A percentile compares a stretch with the other conserved stretches of the same genome.
These are phyloP conservation scores for Scenedesmus sp. DNA, from an alignment of 163 green algal species.

Conservation along the genomic window DNA sequence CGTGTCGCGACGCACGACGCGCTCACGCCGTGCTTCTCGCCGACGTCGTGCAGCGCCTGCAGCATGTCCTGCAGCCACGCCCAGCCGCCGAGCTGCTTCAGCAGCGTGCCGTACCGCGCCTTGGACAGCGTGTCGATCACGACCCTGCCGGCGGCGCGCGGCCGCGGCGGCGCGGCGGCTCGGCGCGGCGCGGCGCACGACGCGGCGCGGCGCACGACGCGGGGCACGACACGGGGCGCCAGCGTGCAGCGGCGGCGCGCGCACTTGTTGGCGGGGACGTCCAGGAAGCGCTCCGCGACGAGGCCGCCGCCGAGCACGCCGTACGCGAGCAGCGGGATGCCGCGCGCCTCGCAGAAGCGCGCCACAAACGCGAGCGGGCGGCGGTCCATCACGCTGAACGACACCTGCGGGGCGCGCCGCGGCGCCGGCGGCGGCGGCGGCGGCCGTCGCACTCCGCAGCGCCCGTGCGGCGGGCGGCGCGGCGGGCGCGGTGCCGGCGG, in stretches of 20 bases:
- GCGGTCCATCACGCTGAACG: conserved; percentile 83
- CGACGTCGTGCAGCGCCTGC: conserved; percentile 57
- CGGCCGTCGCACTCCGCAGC: neutral
- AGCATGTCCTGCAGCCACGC: conserved; percentile 70
- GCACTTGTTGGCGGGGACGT: conserved; percentile 46
- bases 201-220: too few species aligned
- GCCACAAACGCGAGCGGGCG: conserved; percentile 72
- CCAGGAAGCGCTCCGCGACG: conserved; percentile 72
- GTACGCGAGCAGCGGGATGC: conserved; percentile 78
- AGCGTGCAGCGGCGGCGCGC: too few species aligned
- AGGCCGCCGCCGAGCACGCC: conserved; percentile 79
- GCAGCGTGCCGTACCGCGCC: conserved; percentile 76
- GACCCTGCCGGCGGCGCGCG: conserved; percentile 51
- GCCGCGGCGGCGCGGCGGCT: too few species aligned
- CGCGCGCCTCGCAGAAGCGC: conserved; percentile 62
- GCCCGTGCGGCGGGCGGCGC: neutral
- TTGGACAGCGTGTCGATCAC: conserved; percentile 74
- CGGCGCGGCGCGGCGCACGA: too few species aligned
- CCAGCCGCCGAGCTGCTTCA: conserved; percentile 72
- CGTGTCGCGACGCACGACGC: conserved; percentile 71
- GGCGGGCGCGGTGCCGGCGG: too few species aligned
- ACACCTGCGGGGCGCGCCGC: conserved; percentile 73
- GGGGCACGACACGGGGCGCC: neutral
- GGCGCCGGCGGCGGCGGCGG: too few species aligned
- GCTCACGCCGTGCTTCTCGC: conserved; percentile 61